Evolutionary conservation across 2,329 filamentous ascomycete genomes (phyloP).

Genomic region (Trichoderma simmonsii): DNA sequence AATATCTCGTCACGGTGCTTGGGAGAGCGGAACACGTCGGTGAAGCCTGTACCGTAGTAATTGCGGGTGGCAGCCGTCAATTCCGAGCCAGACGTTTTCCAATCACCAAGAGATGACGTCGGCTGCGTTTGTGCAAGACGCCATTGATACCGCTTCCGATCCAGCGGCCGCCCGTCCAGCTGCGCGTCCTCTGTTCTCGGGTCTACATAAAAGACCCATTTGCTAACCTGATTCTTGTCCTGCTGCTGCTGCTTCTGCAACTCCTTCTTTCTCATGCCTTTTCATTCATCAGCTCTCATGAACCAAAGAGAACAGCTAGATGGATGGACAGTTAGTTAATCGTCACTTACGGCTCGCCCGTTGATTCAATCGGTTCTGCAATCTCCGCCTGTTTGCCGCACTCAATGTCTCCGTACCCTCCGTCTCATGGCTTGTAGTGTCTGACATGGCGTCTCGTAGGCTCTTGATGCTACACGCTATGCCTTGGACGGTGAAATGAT

Average conservation of each 20-base stretch:
- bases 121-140: background rate
- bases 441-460: background rate
- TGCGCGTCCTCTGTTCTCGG: background rate
- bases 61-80: background rate
- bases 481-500: background rate
- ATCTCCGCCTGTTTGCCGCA: slow-evolving; percentile 11
- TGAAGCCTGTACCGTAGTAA: background rate
- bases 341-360: slow-evolving; percentile 19
- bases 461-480: background rate
- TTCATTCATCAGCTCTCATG: background rate
- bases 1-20: background rate
- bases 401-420: background rate
- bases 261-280: slow-evolving; percentile 5
- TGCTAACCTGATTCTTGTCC: background rate
- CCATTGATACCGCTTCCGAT: background rate
- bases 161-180: background rate
- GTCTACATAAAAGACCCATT: slow-evolving; percentile 13
- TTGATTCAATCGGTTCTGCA: slow-evolving; percentile 20
- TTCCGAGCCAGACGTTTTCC: background rate
- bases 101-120: background rate
- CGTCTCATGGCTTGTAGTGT: background rate
- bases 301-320: background rate
- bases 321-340: background rate
- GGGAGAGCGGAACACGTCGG: background rate
- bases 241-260: background rate